Conservation (phyloP, 164 flowering plant species). For the Santalum album region DNA sequence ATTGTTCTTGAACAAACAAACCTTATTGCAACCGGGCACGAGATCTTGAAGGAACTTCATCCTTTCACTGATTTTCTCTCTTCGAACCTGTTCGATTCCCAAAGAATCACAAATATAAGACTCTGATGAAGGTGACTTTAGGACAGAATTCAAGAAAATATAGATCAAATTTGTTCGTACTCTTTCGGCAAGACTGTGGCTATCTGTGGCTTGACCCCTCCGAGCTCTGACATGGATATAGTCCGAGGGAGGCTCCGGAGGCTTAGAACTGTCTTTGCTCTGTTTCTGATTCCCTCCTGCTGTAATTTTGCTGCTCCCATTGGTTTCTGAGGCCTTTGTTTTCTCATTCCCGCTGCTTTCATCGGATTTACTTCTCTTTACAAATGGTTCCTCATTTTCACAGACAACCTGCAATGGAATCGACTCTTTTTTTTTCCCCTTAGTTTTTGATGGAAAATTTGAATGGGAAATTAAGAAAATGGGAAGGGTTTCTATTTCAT, state of each 20-base stretch:
- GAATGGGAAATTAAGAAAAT: no score
- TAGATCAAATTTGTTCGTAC: not conserved
- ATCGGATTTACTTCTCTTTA: not conserved
- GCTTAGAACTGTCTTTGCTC: not conserved
- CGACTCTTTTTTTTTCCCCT: no score
- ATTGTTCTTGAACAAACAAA: not conserved
- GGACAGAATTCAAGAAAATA: no score
- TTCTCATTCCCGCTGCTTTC: not conserved
- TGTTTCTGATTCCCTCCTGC: not conserved
- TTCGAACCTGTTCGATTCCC: slow-evolving; percentile 20
- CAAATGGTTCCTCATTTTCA: not conserved
- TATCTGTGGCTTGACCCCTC: slow-evolving; percentile 12
- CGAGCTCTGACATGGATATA: slow-evolving; percentile 9
- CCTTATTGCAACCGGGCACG: slow-evolving; percentile 38
- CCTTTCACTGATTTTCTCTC: slow-evolving; percentile 25
- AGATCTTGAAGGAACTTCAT: slow-evolving; percentile 25
- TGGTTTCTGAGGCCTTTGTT: not conserved
- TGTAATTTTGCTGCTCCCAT: not conserved
- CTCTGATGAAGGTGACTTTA: no score
- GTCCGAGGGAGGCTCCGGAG: not conserved
- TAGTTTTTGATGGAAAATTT: no score
- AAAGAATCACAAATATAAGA: no score
- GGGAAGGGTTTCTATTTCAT: not conserved
- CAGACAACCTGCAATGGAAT: not conserved
- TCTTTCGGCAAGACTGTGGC: slow-evolving; percentile 16